Percentiles rank a stretch among this genome's conserved stretches.
These are phyloP conservation scores for Pseudotsuga menziesii DNA, from an alignment of 75 land plant species.

Conservation along the genomic window DNA sequence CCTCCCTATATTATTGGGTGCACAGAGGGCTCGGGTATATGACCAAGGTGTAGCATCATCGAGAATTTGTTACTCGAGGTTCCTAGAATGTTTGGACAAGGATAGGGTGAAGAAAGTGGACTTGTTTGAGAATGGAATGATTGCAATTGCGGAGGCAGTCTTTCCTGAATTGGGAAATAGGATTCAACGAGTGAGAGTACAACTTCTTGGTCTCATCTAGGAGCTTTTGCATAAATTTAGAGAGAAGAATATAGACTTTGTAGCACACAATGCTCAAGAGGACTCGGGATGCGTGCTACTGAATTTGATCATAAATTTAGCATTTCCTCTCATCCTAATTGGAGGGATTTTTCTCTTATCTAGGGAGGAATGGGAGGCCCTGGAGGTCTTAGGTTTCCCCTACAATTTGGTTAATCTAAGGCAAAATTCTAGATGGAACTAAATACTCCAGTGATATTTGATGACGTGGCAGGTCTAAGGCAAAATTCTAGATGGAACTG, in stretches of 20 bases:
- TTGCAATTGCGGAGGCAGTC: too few species aligned
- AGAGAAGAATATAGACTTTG: conserved; percentile 92
- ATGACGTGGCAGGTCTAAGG: conserved; percentile 96
- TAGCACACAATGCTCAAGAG: conserved; percentile 90
- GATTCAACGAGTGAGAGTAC: conserved; percentile 88
- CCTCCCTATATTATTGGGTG: conserved; percentile 37
- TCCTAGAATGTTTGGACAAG: too few species aligned
- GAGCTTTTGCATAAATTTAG: conserved; percentile 90
- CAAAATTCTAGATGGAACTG: too few species aligned
- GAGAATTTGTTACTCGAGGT: too few species aligned
- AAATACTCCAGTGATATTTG: conserved; percentile 92
- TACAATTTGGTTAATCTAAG: conserved; percentile 88
- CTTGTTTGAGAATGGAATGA: conserved; percentile 94
- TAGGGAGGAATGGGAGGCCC: conserved; percentile 83
- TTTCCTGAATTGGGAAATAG: conserved; percentile 91
- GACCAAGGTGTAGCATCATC: conserved; percentile 93
- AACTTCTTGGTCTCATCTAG: conserved; percentile 86
- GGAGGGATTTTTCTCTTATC: conserved; percentile 89
- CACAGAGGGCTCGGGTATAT: conserved; percentile 55
- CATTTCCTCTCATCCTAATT: conserved; percentile 81
- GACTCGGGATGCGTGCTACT: conserved; percentile 73
- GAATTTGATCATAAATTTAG: conserved; percentile 85
- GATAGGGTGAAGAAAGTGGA: too few species aligned
- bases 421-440: conserved; percentile 99
- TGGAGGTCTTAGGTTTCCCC: conserved; percentile 87